Percentiles rank a stretch among this genome's conserved stretches.
Evolutionary conservation across 768 basidiomycete genomes (phyloP).

Genomic region (Lentinula sp.): DNA sequence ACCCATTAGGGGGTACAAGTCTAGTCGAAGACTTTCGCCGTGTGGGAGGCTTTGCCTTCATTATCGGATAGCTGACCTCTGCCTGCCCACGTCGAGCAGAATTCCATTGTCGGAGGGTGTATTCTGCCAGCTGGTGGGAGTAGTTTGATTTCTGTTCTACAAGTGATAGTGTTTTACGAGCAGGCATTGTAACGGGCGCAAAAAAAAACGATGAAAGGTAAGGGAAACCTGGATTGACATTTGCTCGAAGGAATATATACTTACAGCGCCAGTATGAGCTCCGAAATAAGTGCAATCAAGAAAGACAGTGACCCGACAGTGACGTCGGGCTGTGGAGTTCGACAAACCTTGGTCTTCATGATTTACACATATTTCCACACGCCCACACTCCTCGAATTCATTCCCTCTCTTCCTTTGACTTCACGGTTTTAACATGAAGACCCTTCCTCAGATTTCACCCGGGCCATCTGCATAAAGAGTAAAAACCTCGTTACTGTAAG

Average conservation of each 20-base stretch:
- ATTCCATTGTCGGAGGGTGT: constrained; percentile 37
- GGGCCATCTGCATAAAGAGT: no score
- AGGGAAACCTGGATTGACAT: background rate
- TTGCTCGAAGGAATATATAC: background rate
- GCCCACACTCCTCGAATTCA: no score
- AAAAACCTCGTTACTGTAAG: no score
- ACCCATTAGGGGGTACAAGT: background rate
- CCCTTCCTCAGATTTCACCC: background rate
- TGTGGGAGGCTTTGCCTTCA: background rate
- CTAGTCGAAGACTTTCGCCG: constrained; percentile 8
- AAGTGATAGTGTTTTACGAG: constrained; percentile 2
- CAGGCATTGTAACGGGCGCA: background rate
- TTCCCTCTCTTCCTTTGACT: no score
- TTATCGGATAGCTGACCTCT: background rate
- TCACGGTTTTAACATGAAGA: no score
- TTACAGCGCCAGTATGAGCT: background rate
- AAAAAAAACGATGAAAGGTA: background rate
- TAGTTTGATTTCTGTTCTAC: constrained; percentile 34
- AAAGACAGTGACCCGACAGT: background rate
- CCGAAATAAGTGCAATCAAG: background rate
- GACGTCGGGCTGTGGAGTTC: background rate
- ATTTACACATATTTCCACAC: no score
- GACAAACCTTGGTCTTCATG: no score
- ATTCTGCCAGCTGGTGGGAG: constrained; percentile 31
- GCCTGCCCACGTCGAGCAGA: constrained; percentile 12